A percentile compares a stretch with the other conserved stretches of the same genome.
These are phyloP conservation scores for Haplosporangium gracile DNA, from an alignment of 192 early-diverging fungal species.

Conservation along the genomic window DNA sequence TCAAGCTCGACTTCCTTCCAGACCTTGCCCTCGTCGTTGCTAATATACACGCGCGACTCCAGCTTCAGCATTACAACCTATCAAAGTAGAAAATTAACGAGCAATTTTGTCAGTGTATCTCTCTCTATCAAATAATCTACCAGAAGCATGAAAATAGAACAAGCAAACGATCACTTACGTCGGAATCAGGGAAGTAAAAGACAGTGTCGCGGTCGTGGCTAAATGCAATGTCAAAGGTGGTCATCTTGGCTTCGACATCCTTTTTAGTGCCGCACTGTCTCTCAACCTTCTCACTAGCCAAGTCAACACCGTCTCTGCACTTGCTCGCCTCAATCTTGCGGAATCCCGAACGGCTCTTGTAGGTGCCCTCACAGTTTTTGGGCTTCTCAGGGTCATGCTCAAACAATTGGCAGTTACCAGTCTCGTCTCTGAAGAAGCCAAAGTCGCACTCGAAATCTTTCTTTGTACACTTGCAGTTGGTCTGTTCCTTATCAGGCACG, in stretches of 20 bases:
- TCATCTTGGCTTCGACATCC: slow-evolving; percentile 48
- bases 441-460: slow-evolving; percentile 92
- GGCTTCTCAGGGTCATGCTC: slow-evolving; percentile 86
- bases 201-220: slow-evolving; percentile 18
- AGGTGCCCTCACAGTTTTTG: slow-evolving; percentile 73
- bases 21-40: slow-evolving; percentile 72
- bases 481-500: slow-evolving; percentile 58
- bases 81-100: neutral
- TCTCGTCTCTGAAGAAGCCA: slow-evolving; percentile 81
- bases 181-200: slow-evolving; percentile 53
- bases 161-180: slow-evolving; percentile 25
- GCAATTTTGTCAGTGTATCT: neutral
- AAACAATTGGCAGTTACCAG: slow-evolving; percentile 74
- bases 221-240: slow-evolving; percentile 43
- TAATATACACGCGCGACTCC: slow-evolving; percentile 64
- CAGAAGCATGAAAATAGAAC: neutral
- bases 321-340: slow-evolving; percentile 77
- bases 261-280: slow-evolving; percentile 75
- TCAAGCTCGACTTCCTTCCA: slow-evolving; percentile 63
- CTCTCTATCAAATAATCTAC: neutral
- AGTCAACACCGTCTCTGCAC: slow-evolving; percentile 82
- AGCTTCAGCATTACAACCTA: slow-evolving; percentile 65
- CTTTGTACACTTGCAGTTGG: slow-evolving; percentile 80
- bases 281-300: slow-evolving; percentile 68
- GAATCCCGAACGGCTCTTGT: slow-evolving; percentile 85